These are phyloP conservation scores for Cercospora sp. DNA, from an alignment of 2,329 filamentous ascomycete species.

Conservation along the genomic window DNA sequence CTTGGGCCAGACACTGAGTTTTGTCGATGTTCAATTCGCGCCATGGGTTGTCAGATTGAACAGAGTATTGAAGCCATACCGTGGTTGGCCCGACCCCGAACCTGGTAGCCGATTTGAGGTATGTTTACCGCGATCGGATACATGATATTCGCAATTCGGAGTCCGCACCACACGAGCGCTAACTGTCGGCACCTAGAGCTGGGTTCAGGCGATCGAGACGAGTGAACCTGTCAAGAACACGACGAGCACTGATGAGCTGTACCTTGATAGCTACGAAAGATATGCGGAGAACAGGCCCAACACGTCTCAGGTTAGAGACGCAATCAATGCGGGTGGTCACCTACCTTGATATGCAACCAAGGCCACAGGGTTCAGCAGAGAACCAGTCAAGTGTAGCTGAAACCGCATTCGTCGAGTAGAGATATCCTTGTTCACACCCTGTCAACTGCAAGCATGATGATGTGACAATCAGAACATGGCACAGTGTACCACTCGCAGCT, in stretches of 20 bases:
- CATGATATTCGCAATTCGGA: not conserved
- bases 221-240: constrained; percentile 65
- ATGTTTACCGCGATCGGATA: not conserved
- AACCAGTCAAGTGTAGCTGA: not conserved
- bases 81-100: constrained; percentile 65
- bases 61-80: constrained; percentile 64
- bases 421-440: not conserved
- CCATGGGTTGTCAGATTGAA: constrained; percentile 71
- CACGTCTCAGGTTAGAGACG: constrained; percentile 58
- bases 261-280: constrained; percentile 66
- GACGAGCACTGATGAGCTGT: constrained; percentile 65
- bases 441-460: not conserved
- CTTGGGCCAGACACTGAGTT: constrained; percentile 55
- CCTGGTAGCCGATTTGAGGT: constrained; percentile 62
- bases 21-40: constrained; percentile 74
- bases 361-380: not conserved
- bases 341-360: constrained; percentile 45
- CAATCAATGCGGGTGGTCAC: constrained; percentile 59
- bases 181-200: constrained; percentile 41
- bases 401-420: not conserved
- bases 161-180: not conserved
- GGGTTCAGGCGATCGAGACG: constrained; percentile 68
- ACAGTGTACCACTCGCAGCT: not conserved
- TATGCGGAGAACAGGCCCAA: constrained; percentile 63
- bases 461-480: not conserved